Evolutionary conservation across 2,329 filamentous ascomycete species (phyloP).

Genomic region (Trichophyton equinum): DNA sequence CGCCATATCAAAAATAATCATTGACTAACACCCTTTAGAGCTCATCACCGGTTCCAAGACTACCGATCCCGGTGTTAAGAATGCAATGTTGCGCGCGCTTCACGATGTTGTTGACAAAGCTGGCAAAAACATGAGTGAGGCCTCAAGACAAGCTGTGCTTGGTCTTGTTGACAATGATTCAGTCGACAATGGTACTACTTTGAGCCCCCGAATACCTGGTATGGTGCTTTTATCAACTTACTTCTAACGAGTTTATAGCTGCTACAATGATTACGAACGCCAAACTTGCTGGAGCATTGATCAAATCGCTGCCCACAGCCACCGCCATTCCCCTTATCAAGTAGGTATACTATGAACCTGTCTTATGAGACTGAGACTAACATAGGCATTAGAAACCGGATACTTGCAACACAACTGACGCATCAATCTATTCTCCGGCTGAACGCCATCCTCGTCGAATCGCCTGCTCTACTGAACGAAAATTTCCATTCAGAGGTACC

Average conservation of each 20-base stretch:
- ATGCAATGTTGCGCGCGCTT: slow-evolving; percentile 91
- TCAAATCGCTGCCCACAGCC: slow-evolving; percentile 70
- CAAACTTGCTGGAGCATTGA: slow-evolving; percentile 74
- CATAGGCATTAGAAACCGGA: slow-evolving; percentile 51
- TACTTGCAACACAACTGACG: slow-evolving; percentile 63
- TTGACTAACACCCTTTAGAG: slow-evolving; percentile 39
- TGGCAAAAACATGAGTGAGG: slow-evolving; percentile 85
- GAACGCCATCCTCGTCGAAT: slow-evolving; percentile 78
- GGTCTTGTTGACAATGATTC: slow-evolving; percentile 75
- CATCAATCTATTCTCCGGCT: slow-evolving; percentile 72
- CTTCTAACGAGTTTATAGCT: slow-evolving; percentile 27
- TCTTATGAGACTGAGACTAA: slow-evolving; percentile 17
- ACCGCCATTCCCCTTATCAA: slow-evolving; percentile 50
- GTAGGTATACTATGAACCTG: slow-evolving; percentile 21
- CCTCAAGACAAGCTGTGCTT: slow-evolving; percentile 74
- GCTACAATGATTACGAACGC: slow-evolving; percentile 80
- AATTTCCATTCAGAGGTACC: slow-evolving; percentile 62
- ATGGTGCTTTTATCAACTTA: neutral
- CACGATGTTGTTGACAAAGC: slow-evolving; percentile 96
- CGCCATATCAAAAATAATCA: neutral
- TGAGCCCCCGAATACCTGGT: slow-evolving; percentile 14
- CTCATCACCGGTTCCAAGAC: slow-evolving; percentile 94
- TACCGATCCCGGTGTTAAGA: slow-evolving; percentile 70
- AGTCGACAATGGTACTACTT: slow-evolving; percentile 57
- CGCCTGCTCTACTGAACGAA: slow-evolving; percentile 55